phyloP scores from a whole-genome alignment of 1,284 basidiomycete species.

The Porogramme epimiltina region DNA sequence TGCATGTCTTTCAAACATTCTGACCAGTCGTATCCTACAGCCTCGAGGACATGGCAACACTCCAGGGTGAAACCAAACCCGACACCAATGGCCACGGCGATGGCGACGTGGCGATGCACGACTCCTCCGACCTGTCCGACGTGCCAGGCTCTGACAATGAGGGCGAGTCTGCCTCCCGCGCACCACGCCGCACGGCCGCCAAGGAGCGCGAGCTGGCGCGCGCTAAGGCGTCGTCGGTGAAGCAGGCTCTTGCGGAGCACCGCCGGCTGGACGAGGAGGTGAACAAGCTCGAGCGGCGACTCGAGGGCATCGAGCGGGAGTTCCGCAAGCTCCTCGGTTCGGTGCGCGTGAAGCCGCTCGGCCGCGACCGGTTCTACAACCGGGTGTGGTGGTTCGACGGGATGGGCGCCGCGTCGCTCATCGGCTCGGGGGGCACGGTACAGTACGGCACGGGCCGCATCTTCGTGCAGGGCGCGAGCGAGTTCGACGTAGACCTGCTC shows the following conservation, averaged over 20 bases:
- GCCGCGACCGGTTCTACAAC: conserved; percentile 92
- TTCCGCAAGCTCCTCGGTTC: conserved; percentile 86
- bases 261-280: conserved; percentile 88
- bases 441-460: conserved; percentile 88
- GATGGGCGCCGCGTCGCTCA: conserved; percentile 79
- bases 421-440: conserved; percentile 72
- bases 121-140: conserved; percentile 74
- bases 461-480: conserved; percentile 88
- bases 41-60: conserved; percentile 71
- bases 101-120: conserved; percentile 59
- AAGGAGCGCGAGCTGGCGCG: conserved; percentile 78
- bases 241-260: conserved; percentile 73
- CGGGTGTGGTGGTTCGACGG: conserved; percentile 99
- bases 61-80: conserved; percentile 57
- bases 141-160: conserved; percentile 43
- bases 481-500: conserved; percentile 73
- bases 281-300: conserved; percentile 72
- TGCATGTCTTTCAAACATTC: neutral
- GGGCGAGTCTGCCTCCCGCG: conserved; percentile 53
- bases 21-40: conserved; percentile 40
- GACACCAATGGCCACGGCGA: conserved; percentile 37
- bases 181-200: conserved; percentile 49
- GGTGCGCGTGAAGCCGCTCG: conserved; percentile 85
- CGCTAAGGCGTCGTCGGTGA: conserved; percentile 71
- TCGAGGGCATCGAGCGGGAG: conserved; percentile 90